Evolutionary conservation across 2,329 filamentous ascomycete species (phyloP).

Genomic region (Gaeumannomyces tritici): DNA sequence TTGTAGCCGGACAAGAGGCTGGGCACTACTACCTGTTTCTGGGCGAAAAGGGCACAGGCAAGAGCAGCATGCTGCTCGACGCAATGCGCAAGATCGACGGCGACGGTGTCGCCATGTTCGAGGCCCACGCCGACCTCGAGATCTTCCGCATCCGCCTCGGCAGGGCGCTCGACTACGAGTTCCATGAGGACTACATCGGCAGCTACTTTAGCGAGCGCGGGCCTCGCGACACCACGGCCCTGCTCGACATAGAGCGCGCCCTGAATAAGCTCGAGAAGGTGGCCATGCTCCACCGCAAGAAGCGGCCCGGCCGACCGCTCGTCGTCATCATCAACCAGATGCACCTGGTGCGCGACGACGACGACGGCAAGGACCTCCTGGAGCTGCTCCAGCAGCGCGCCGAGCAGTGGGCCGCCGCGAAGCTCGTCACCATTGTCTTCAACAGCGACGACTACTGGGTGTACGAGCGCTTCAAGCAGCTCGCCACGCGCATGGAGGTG

Average conservation of each 20-base stretch:
- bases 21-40: conserved; percentile 90
- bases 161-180: conserved; percentile 92
- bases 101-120: conserved; percentile 87
- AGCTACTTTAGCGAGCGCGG: conserved; percentile 92
- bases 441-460: conserved; percentile 99
- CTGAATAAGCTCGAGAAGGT: conserved; percentile 98
- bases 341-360: conserved; percentile 83
- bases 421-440: conserved; percentile 84
- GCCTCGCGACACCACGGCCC: conserved; percentile 80
- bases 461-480: conserved; percentile 85
- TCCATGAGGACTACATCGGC: conserved; percentile 95
- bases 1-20: conserved; percentile 60
- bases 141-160: conserved; percentile 90
- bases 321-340: conserved; percentile 93
- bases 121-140: conserved; percentile 89
- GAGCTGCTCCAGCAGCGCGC: conserved; percentile 93
- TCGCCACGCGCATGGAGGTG: conserved; percentile 91
- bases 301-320: conserved; percentile 53
- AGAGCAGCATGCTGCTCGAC: conserved; percentile 91
- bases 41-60: conserved; percentile 93
- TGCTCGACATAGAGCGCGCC: conserved; percentile 91
- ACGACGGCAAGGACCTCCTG: conserved; percentile 84
- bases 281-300: conserved; percentile 59
- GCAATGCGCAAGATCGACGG: conserved; percentile 90
- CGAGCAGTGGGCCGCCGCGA: conserved; percentile 91